Conservation (phyloP, 129 eudicot genomes). For the Helichrysum umbraculigerum region DNA sequence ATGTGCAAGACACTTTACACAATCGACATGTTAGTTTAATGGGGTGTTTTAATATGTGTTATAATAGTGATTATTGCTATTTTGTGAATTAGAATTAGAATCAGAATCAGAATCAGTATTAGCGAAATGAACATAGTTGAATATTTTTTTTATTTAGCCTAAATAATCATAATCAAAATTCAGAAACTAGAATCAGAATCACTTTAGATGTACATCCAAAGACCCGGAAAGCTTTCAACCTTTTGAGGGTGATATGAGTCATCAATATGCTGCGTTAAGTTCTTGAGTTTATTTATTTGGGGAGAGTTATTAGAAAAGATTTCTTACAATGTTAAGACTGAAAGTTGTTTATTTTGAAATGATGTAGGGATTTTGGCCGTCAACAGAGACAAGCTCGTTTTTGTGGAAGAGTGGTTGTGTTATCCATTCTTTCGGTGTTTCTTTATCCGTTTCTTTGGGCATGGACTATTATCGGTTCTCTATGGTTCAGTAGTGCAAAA, state of each 20-base stretch:
- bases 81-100: not conserved
- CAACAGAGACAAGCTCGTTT: constrained; percentile 94
- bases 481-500: constrained; percentile 86
- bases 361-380: constrained; percentile 82
- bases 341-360: constrained; percentile 14
- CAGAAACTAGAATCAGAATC: not conserved
- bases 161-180: too few relatives aligned
- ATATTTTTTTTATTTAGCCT: too few relatives aligned
- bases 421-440: constrained; percentile 62
- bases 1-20: not conserved
- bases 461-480: constrained; percentile 92
- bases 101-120: not conserved
- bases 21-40: not conserved
- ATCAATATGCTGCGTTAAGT: not conserved
- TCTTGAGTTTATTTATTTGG: not conserved
- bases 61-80: not conserved
- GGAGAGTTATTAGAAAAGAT: not conserved
- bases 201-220: not conserved
- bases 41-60: not conserved
- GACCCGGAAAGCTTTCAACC: constrained; percentile 7
- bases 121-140: not conserved
- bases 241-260: constrained; percentile 6
- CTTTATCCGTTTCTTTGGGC: constrained; percentile 92
- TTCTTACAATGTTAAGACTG: not conserved
- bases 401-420: constrained; percentile 83